Conservation (phyloP, 306 rosid species). For the Neltuma alba region DNA sequence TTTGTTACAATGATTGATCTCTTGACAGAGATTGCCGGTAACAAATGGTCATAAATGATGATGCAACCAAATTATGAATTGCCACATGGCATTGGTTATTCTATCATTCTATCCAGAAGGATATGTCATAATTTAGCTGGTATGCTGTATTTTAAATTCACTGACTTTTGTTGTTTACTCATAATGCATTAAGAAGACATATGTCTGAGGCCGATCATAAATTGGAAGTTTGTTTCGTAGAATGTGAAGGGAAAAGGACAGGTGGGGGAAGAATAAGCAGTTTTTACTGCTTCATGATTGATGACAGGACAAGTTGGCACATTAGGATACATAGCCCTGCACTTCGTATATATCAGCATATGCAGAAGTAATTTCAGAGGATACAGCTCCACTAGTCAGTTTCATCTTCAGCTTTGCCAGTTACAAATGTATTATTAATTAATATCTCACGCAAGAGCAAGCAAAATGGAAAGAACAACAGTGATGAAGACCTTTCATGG, state of each 20-base stretch:
- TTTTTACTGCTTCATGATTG: conserved; percentile 31
- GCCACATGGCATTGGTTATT: conserved; percentile 11
- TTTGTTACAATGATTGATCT: conserved; percentile 19
- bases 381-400: conserved; percentile 1
- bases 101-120: conserved; percentile 5
- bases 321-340: background rate
- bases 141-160: background rate
- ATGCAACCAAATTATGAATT: conserved; percentile 17
- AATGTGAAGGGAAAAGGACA: background rate
- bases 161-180: conserved; percentile 20
- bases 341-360: conserved; percentile 34
- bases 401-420: background rate
- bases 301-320: conserved; percentile 28
- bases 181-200: background rate
- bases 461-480: conserved; percentile 45
- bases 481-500: conserved; percentile 30
- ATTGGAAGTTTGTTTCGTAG: background rate
- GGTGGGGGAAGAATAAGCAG: background rate
- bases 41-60: conserved; percentile 4
- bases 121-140: background rate
- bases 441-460: background rate
- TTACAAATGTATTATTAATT: background rate
- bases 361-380: conserved; percentile 30
- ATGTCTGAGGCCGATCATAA: conserved; percentile 11
- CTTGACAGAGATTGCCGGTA: conserved; percentile 25